Conservation (phyloP, 805 yeast species). For the Spathaspora passalidarum region DNA sequence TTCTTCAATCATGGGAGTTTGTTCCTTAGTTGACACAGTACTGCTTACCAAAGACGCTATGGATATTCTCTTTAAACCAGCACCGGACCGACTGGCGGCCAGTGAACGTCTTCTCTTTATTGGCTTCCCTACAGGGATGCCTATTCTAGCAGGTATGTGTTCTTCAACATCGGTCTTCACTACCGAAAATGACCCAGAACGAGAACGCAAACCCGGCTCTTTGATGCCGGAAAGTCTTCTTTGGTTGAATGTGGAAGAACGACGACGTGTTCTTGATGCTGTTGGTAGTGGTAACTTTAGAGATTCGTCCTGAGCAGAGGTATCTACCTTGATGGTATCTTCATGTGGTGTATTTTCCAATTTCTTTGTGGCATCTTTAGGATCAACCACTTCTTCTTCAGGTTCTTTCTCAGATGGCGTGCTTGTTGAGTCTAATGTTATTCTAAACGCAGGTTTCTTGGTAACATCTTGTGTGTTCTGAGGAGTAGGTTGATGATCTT, state of each 20-base stretch:
- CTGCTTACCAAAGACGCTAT: conserved; percentile 1
- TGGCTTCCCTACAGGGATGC: conserved; percentile 32
- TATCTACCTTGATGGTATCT: background rate
- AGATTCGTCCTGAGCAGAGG: conserved; percentile 9
- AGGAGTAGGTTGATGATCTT: background rate
- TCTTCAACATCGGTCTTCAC: conserved; percentile 10
- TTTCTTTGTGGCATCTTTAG: conserved; percentile 15
- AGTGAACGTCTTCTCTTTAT: conserved; percentile 29
- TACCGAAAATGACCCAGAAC: conserved; percentile 30
- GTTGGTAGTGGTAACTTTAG: conserved; percentile 12
- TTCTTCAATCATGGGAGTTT: conserved; percentile 9
- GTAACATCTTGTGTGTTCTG: background rate
- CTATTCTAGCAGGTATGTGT: conserved; percentile 32
- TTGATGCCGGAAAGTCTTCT: conserved; percentile 37
- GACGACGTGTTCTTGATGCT: conserved; percentile 18
- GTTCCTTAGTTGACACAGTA: conserved; percentile 4
- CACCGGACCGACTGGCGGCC: conserved; percentile 9
- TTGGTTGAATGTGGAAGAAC: conserved; percentile 27
- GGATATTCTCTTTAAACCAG: background rate
- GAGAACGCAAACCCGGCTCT: conserved; percentile 19
- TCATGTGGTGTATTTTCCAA: conserved; percentile 6
- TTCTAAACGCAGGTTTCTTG: conserved; percentile 2
- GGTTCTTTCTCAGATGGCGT: background rate
- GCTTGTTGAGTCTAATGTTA: background rate
- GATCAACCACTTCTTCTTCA: conserved; percentile 23